A percentile compares a stretch with the other conserved stretches of the same genome.
These are phyloP conservation scores for Malania oleifera DNA, from an alignment of 164 flowering plant species.

Conservation along the genomic window DNA sequence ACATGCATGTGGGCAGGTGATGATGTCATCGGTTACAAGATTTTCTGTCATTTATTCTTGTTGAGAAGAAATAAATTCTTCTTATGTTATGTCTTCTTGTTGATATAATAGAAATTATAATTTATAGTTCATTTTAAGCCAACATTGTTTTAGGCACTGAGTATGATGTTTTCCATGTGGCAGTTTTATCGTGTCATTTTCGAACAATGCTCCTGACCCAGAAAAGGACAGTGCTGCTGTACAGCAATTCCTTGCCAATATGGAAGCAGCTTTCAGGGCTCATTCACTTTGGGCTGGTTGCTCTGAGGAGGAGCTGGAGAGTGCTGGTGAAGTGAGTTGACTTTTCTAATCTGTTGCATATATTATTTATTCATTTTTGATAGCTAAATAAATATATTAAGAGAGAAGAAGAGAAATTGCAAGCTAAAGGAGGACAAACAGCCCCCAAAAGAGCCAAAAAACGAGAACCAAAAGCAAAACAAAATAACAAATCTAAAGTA, in stretches of 20 bases:
- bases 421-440: too few species aligned
- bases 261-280: conserved; percentile 87
- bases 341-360: neutral
- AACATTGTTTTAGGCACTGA: neutral
- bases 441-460: too few species aligned
- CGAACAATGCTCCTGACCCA: conserved; percentile 80
- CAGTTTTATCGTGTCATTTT: conserved; percentile 88
- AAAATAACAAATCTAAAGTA: too few species aligned
- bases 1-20: too few species aligned
- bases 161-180: conserved; percentile 16
- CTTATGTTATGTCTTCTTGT: too few species aligned
- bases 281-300: conserved; percentile 93
- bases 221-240: conserved; percentile 83
- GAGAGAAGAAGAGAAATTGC: too few species aligned
- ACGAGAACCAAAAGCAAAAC: too few species aligned
- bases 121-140: neutral
- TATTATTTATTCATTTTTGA: too few species aligned
- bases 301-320: conserved; percentile 90
- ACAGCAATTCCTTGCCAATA: conserved; percentile 71
- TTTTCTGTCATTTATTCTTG: too few species aligned
- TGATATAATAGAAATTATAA: neutral
- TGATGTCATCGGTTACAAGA: too few species aligned
- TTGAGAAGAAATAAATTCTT: too few species aligned
- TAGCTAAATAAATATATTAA: too few species aligned
- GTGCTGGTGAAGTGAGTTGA: conserved; percentile 86